Conservation (phyloP, 352 stramenopile genomes). For the Phytophthora sp. region DNA sequence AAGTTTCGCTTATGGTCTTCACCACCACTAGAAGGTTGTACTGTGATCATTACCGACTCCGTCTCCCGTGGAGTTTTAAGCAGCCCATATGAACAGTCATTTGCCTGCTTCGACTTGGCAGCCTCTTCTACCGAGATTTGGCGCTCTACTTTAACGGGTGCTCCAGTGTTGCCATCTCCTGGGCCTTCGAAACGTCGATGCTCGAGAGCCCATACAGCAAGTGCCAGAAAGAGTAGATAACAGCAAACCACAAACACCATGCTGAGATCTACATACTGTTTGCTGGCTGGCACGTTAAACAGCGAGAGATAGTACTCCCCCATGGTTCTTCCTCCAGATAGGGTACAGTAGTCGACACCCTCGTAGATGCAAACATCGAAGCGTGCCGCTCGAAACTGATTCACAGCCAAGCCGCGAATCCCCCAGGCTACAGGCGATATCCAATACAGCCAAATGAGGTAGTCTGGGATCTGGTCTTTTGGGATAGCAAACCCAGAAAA, state of each 20-base stretch:
- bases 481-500: constrained; percentile 60
- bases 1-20: constrained; percentile 30
- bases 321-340: constrained; percentile 37
- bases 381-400: constrained; percentile 41
- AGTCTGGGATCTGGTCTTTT: constrained; percentile 52
- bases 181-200: constrained; percentile 36
- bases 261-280: constrained; percentile 39
- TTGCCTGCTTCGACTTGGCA: constrained; percentile 1
- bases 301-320: constrained; percentile 46
- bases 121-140: neutral
- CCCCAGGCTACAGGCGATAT: constrained; percentile 48
- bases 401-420: constrained; percentile 36
- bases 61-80: constrained; percentile 30
- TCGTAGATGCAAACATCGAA: constrained; percentile 48
- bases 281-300: constrained; percentile 41
- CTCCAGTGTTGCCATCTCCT: constrained; percentile 8
- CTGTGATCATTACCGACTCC: constrained; percentile 16
- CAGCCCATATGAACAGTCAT: constrained; percentile 19
- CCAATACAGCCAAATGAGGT: constrained; percentile 52
- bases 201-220: constrained; percentile 37
- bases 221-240: constrained; percentile 44
- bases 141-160: neutral
- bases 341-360: constrained; percentile 33
- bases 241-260: constrained; percentile 41
- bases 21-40: constrained; percentile 1